Base-by-base conservation (phyloP, 2,329 filamentous ascomycete genomes). In the Alternaria panax region DNA sequence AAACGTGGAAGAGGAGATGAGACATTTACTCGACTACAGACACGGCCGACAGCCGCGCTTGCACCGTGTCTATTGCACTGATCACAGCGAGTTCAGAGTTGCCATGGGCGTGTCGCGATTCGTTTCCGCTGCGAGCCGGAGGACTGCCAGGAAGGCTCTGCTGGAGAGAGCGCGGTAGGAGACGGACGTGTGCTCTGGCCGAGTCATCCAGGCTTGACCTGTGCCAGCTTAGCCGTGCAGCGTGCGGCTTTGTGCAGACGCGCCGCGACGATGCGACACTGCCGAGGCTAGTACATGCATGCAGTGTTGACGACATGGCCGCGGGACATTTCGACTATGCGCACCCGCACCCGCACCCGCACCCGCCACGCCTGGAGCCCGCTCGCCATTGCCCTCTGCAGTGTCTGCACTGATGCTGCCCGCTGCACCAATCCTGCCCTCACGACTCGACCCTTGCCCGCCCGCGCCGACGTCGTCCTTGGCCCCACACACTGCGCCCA, bases 61-160 rank as follows among this genome's bases (percentile, higher is more conserved):
- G 47, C 25, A 28, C 34, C 40, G 46, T 46, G 42, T 55, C n/a
- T 38, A 30, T 48, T 18, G 60, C 63, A 55, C 47, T 59, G 64
- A 54, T 55, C 62, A 40, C 62, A 34, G 27, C 12, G 52, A 42
- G 64, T 51, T 43, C 60, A 55, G 41, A 20, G 56, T 58, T 24
- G 59, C 42, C 30, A 32, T 41, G 41, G 14, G 28, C 38, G 32
- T 34, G 30, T 50, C 30, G 40, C 43, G 32, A 51, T 34, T 60
- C 24, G 48, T 47, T 63, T 70, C 67, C 66, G 68, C 61, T 20
- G 53, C 22, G 36, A 61, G 65, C 68, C 67, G 68, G 59, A 41
- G 51, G 48, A 46, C 52, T 55, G 57, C 61, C 57, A 54, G 58
- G 59, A 40, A 16, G 38, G 50, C 12, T 22, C 28, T 52, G 57